Percentiles rank a stretch among this genome's conserved stretches.
Conservation (phyloP, 306 rosid genomes). For the Lathyrus tuberosus region DNA sequence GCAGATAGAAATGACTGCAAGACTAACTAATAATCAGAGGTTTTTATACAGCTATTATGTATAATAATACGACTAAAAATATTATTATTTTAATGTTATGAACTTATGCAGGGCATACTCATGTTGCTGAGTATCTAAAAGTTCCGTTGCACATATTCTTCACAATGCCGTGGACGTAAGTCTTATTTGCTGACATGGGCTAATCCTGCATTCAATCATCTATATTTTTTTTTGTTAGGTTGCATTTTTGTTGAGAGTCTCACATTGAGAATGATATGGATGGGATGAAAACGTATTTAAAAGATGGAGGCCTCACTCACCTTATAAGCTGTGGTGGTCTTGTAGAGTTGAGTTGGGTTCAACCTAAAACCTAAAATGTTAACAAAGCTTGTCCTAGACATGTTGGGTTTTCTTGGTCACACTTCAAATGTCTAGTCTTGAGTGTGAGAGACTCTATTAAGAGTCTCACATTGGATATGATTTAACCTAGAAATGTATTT, state of each 20-base stretch:
- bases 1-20: constrained; percentile 20
- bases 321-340: neutral
- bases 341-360: constrained; percentile 1
- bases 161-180: constrained; percentile 99
- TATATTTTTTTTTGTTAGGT: neutral
- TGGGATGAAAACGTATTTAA: neutral
- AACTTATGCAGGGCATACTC: constrained; percentile 77
- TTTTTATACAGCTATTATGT: constrained; percentile 7
- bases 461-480: constrained; percentile 4
- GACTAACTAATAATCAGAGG: constrained; percentile 19
- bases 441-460: neutral
- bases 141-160: constrained; percentile 87
- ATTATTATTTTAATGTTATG: constrained; percentile 37
- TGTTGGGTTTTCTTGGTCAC: neutral
- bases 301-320: neutral
- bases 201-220: constrained; percentile 33
- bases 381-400: neutral
- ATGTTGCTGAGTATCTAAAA: constrained; percentile 79
- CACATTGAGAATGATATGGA: constrained; percentile 14
- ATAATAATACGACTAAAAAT: constrained; percentile 31
- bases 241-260: neutral
- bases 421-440: neutral
- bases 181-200: constrained; percentile 47
- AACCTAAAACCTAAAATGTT: neutral
- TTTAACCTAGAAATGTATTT: neutral